Conservation (phyloP, 768 basidiomycete genomes). For the Epithele typhae region DNA sequence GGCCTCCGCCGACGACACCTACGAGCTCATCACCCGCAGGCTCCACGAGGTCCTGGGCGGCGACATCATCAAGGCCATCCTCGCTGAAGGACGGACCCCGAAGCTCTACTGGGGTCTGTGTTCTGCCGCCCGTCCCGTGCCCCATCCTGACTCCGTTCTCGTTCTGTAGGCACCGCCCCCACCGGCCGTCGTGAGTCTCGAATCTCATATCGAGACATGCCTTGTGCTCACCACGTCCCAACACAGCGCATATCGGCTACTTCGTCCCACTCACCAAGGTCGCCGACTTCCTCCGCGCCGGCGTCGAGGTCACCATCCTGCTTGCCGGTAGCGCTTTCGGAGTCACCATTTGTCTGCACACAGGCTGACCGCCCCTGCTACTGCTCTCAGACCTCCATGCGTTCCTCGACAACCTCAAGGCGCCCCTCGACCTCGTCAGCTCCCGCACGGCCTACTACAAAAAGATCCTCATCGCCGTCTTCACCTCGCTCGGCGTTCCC, state of each 20-base stretch:
- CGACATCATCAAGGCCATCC: conserved; percentile 75
- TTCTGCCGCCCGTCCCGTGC: background rate
- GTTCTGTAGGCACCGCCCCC: conserved; percentile 74
- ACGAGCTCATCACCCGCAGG: conserved; percentile 78
- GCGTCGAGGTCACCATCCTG: conserved; percentile 62
- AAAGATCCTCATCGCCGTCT: conserved; percentile 73
- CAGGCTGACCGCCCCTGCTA: background rate
- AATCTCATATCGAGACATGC: background rate
- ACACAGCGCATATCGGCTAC: conserved; percentile 91
- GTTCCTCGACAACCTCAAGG: conserved; percentile 96
- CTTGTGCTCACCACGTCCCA: conserved; percentile 4
- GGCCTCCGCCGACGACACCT: conserved; percentile 34
- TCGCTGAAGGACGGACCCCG: conserved; percentile 69
- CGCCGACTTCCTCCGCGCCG: conserved; percentile 91
- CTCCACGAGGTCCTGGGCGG: conserved; percentile 86
- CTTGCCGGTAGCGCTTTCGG: conserved; percentile 9
- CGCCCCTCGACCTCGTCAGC: conserved; percentile 85
- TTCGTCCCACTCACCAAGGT: conserved; percentile 94
- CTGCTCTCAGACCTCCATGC: conserved; percentile 77
- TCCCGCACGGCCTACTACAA: conserved; percentile 91
- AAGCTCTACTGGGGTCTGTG: conserved; percentile 89
- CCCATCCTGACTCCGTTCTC: background rate
- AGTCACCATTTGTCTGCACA: no score
- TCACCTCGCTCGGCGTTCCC: conserved; percentile 88
- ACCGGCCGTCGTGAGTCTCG: conserved; percentile 83